Base-by-base conservation (phyloP, 2,329 filamentous ascomycete genomes). In the Neurospora sp. region DNA sequence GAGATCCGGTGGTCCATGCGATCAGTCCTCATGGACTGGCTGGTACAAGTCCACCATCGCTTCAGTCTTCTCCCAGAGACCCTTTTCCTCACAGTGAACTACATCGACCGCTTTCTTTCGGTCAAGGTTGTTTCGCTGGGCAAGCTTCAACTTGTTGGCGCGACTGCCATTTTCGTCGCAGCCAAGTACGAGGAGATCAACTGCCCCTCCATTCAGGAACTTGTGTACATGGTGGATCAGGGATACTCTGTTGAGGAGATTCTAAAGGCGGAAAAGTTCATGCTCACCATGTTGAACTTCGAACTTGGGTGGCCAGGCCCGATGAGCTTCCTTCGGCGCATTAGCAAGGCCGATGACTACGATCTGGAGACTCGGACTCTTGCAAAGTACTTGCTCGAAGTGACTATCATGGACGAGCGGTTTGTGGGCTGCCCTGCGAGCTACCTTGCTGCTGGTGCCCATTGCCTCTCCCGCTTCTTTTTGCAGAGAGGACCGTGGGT, bases 1-100 rank as follows among this genome's bases (percentile, higher is more conserved):
- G 95, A 98, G 80, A 96, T 99, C 70, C 93, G 97, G 78, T 99
- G 96, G 96, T 97, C 94, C 2, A 99, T 98, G 96, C 93, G 96
- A 66, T 91, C 93, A 6, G 93, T 98, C 28, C 85, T 99, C 69
- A 96, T 99, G 90, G 96, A 98, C 80, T 99, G 96, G 96, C 86
- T 99, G 62, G 91, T 98, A 66, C 94, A 99, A 80, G 96, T 99
- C 38, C 96, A 99, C 79, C 89, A 90, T 75, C 92, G 96, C 42
- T 99, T 99, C 82, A 89, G 87, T 42, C 87, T 99, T 38, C 87
- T 98, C 9, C 95, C 95, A 0, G 96, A 99, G 84, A 99, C 96
- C 0, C 84, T 99, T 6, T 99, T 97, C 82, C 87, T 98, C 70
- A 92, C 91, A 36, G 92, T 97, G 82, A 99, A 99, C 83, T 97